phyloP scores from a whole-genome alignment of 257 asterid genomes.

The Leptodermis oblonga region DNA sequence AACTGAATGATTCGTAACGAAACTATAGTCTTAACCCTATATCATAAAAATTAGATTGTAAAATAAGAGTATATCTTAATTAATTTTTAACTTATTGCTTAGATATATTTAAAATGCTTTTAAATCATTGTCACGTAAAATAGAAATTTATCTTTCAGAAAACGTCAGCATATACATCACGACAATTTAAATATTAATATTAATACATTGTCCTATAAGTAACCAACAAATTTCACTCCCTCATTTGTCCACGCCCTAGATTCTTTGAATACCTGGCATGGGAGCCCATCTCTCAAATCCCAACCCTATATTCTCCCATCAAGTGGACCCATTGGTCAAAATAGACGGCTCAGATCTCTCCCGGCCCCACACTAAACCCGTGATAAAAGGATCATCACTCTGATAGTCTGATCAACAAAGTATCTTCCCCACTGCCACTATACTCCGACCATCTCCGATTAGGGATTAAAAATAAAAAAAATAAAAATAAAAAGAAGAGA shows the following conservation, averaged over 20 bases:
- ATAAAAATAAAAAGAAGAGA: neutral
- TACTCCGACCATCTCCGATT: neutral
- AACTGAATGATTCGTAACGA: too few species aligned
- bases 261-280: conserved; percentile 1
- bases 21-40: too few species aligned
- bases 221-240: conserved; percentile 5
- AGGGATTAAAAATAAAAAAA: too few species aligned
- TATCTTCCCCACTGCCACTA: neutral
- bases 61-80: too few species aligned
- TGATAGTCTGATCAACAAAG: neutral
- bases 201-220: conserved; percentile 1
- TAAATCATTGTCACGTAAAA: neutral
- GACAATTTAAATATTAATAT: neutral
- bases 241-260: conserved; percentile 6
- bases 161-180: too few species aligned
- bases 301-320: conserved; percentile 6
- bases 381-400: neutral
- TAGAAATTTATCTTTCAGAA: too few species aligned
- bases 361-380: neutral
- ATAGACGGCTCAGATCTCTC: conserved; percentile 11
- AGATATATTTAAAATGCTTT: too few species aligned
- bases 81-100: too few species aligned
- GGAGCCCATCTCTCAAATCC: conserved; percentile 1
- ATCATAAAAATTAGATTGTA: too few species aligned
- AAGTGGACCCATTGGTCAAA: neutral